These are phyloP conservation scores for Hypoxylon cercidicola DNA, from an alignment of 495 filamentous ascomycete genomes.

Conservation along the genomic window DNA sequence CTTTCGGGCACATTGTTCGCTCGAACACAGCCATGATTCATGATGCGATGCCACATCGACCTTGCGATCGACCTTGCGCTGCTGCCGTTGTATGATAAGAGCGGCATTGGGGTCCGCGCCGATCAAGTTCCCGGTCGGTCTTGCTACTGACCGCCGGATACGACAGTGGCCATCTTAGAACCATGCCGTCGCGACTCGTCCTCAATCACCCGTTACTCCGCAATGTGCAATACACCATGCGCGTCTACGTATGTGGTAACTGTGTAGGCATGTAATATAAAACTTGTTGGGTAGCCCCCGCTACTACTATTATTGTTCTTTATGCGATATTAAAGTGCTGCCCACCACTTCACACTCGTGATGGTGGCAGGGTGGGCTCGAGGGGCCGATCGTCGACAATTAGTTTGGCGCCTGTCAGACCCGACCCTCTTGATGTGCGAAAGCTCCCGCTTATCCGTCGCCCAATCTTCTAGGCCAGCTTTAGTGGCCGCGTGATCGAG, in stretches of 20 bases:
- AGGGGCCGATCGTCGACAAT: conserved; percentile 28
- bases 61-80: conserved; percentile 18
- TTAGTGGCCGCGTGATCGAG: conserved; percentile 41
- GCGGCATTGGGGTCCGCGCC: conserved; percentile 38
- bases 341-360: conserved; percentile 32
- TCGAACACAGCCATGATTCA: conserved; percentile 6
- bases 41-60: conserved; percentile 36
- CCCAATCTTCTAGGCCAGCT: conserved; percentile 26
- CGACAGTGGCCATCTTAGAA: conserved; percentile 37
- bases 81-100: conserved; percentile 33
- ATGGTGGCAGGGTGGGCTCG: conserved; percentile 26
- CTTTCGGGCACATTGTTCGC: conserved; percentile 26
- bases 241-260: conserved; percentile 30
- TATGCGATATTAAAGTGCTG: conserved; percentile 40
- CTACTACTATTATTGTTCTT: conserved; percentile 24
- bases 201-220: conserved; percentile 17
- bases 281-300: conserved; percentile 35
- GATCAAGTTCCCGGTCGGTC: conserved; percentile 28
- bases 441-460: conserved; percentile 39
- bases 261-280: conserved; percentile 20
- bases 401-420: conserved; percentile 37
- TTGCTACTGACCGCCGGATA: conserved; percentile 27
- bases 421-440: conserved; percentile 21
- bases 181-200: conserved; percentile 16
- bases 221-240: conserved; percentile 16